Evolutionary conservation across 2,329 filamentous ascomycete species (phyloP).

Genomic region (Orbilia oligospora): DNA sequence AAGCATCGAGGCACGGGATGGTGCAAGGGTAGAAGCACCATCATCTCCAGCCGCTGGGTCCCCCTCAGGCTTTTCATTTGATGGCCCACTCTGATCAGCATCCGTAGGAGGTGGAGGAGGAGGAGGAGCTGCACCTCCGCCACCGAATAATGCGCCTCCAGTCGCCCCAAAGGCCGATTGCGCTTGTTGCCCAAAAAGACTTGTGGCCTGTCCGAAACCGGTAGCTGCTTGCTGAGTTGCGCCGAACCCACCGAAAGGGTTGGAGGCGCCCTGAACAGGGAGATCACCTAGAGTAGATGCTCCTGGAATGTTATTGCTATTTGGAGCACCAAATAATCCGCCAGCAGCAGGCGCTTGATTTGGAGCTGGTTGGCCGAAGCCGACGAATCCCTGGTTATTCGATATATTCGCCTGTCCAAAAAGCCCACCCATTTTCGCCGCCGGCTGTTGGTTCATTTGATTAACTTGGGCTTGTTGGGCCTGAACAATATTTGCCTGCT

Average conservation of each 20-base stretch:
- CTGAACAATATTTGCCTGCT: slow-evolving; percentile 32
- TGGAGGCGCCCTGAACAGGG: background rate
- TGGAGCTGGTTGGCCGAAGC: background rate
- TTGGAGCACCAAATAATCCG: slow-evolving; percentile 2
- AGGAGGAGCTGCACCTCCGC: background rate
- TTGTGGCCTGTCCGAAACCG: background rate
- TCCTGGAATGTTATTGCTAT: background rate
- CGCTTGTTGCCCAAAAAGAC: background rate
- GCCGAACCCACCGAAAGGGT: slow-evolving; percentile 4
- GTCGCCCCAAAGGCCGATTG: background rate
- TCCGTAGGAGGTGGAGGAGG: background rate
- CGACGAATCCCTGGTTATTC: background rate
- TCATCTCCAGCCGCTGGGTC: slow-evolving; percentile 49
- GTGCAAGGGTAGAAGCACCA: slow-evolving; percentile 64
- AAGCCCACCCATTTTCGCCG: background rate
- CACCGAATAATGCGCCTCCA: background rate
- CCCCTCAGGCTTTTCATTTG: slow-evolving; percentile 23
- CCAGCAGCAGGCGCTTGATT: slow-evolving; percentile 17
- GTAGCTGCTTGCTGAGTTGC: background rate
- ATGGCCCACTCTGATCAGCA: background rate
- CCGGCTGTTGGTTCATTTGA: slow-evolving; percentile 12
- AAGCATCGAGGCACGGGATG: slow-evolving; percentile 59
- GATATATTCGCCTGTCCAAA: slow-evolving; percentile 24
- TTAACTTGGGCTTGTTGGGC: slow-evolving; percentile 14
- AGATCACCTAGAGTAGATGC: slow-evolving; percentile 41